Evolutionary conservation across 192 early-diverging fungal species (phyloP).

Genomic region (Coemansia aciculifera): DNA sequence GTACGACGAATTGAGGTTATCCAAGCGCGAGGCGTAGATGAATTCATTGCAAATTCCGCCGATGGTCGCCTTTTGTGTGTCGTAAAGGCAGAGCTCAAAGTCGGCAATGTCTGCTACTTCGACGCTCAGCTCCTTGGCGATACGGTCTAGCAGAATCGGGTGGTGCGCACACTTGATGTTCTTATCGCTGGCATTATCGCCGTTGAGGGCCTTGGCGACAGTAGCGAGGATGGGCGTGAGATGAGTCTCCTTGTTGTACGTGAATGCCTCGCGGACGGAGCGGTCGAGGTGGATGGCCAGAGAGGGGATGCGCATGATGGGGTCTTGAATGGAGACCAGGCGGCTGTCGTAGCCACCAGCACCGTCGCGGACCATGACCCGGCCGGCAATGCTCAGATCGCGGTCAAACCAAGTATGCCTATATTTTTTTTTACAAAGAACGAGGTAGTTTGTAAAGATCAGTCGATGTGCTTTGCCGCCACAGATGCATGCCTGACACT

Average conservation of each 20-base stretch:
- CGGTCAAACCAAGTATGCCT: conserved; percentile 99
- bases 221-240: conserved; percentile 86
- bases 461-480: background rate
- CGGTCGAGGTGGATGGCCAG: conserved; percentile 97
- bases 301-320: conserved; percentile 94
- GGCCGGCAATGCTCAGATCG: conserved; percentile 92
- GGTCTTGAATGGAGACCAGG: conserved; percentile 78
- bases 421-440: conserved; percentile 1
- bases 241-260: conserved; percentile 94
- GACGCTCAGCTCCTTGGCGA: conserved; percentile 70
- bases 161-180: conserved; percentile 63
- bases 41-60: conserved; percentile 93
- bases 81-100: conserved; percentile 97
- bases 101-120: conserved; percentile 77
- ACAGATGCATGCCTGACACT: conserved; percentile 1
- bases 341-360: conserved; percentile 71
- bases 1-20: conserved; percentile 97
- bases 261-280: conserved; percentile 74
- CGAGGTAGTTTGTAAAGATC: background rate
- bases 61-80: conserved; percentile 86
- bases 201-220: conserved; percentile 60
- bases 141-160: conserved; percentile 71
- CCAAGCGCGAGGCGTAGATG: conserved; percentile 89
- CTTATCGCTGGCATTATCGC: conserved; percentile 9
- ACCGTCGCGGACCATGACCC: conserved; percentile 76